Evolutionary conservation across 495 filamentous ascomycete genomes (phyloP).

Genomic region (Penicillium samsonianum): DNA sequence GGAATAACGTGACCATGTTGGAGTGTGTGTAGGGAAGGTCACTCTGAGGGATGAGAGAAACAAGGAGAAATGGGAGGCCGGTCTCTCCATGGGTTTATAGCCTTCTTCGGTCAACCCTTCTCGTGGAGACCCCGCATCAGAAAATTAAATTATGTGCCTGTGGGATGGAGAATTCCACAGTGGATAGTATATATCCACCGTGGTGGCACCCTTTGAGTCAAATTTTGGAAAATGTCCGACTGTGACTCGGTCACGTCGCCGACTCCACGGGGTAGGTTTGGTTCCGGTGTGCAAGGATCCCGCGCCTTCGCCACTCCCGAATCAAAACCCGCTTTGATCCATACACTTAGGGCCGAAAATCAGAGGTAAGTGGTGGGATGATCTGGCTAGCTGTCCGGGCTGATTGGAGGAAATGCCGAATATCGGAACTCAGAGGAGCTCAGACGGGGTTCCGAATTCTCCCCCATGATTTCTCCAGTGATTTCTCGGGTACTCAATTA

Average conservation of each 20-base stretch:
- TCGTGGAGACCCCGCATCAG: slow-evolving; percentile 17
- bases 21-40: neutral
- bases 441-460: neutral
- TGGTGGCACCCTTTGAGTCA: neutral
- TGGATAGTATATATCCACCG: neutral
- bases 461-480: neutral
- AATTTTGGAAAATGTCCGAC: neutral
- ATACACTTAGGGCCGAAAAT: neutral
- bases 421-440: neutral
- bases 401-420: slow-evolving; percentile 2
- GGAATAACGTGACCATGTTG: slow-evolving; percentile 7
- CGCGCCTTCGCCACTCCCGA: slow-evolving; percentile 10
- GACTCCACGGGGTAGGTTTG: slow-evolving; percentile 12
- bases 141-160: neutral
- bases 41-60: slow-evolving; percentile 2
- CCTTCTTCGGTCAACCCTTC: neutral
- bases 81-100: slow-evolving; percentile 6
- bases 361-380: neutral
- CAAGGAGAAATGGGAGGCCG: neutral
- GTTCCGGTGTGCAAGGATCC: slow-evolving; percentile 4
- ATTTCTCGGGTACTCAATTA: no score
- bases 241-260: slow-evolving; percentile 11
- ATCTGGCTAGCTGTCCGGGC: neutral
- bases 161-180: slow-evolving; percentile 4
- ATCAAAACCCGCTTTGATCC: neutral